These are phyloP conservation scores for Mycena filopes DNA, from an alignment of 768 basidiomycete genomes.

Conservation along the genomic window DNA sequence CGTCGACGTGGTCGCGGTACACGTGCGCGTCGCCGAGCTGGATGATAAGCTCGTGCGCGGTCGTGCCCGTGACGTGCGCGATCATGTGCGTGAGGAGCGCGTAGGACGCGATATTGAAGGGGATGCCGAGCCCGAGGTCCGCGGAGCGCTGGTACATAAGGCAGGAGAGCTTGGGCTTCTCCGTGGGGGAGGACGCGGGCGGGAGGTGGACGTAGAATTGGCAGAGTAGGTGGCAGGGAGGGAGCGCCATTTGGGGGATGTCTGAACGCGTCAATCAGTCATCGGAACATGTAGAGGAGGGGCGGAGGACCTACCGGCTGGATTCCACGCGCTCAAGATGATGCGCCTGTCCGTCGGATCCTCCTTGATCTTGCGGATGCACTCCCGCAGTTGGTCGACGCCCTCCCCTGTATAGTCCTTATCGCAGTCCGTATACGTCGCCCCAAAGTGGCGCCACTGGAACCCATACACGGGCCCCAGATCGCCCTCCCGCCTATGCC, in stretches of 20 bases:
- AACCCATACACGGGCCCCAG: slow-evolving; percentile 98
- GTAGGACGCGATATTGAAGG: slow-evolving; percentile 99
- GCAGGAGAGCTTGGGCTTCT: slow-evolving; percentile 85
- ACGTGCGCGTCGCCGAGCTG: slow-evolving; percentile 99
- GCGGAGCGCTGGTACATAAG: slow-evolving; percentile 98
- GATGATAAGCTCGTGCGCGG: slow-evolving; percentile 90
- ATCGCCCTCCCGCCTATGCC: slow-evolving; percentile 88
- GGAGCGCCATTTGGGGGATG: slow-evolving; percentile 93
- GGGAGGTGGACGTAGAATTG: slow-evolving; percentile 98
- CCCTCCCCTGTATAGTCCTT: slow-evolving; percentile 83
- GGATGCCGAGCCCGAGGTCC: slow-evolving; percentile 96
- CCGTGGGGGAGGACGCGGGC: slow-evolving; percentile 52
- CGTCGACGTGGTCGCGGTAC: slow-evolving; percentile 90
- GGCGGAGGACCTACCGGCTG: slow-evolving; percentile 74
- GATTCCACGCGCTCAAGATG: slow-evolving; percentile 97
- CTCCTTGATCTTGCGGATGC: slow-evolving; percentile 91
- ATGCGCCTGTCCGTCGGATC: slow-evolving; percentile 95
- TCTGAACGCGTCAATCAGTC: slow-evolving; percentile 57
- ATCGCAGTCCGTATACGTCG: slow-evolving; percentile 80
- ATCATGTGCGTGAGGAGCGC: slow-evolving; percentile 98
- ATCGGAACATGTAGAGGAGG: not conserved
- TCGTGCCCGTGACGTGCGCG: slow-evolving; percentile 89
- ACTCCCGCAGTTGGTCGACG: slow-evolving; percentile 91
- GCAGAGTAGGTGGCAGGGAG: slow-evolving; percentile 98
- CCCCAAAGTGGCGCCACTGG: slow-evolving; percentile 96